These are phyloP conservation scores for Hypoxylon fuscum DNA, from an alignment of 495 filamentous ascomycete species.

Conservation along the genomic window DNA sequence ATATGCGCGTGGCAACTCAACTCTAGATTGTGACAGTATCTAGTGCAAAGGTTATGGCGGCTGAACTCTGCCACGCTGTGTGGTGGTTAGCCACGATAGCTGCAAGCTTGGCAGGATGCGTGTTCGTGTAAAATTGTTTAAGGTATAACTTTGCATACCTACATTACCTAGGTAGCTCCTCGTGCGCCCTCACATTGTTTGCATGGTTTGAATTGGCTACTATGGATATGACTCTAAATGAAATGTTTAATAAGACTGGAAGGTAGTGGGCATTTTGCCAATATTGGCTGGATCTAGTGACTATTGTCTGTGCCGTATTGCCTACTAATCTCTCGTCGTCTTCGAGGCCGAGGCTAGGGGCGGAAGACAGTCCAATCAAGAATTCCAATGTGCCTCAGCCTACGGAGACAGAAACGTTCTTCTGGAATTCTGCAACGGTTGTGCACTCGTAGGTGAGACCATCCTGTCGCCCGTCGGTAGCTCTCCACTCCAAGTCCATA, in stretches of 20 bases:
- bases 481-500: constrained; percentile 3
- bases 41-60: background rate
- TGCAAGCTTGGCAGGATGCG: too few species aligned
- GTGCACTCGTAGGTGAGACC: background rate
- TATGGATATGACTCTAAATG: background rate
- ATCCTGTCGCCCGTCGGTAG: background rate
- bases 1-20: background rate
- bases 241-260: background rate
- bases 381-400: background rate
- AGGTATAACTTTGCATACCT: too few species aligned
- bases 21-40: background rate
- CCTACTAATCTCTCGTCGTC: background rate
- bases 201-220: background rate
- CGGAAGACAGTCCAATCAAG: background rate
- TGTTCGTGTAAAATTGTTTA: too few species aligned
- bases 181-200: background rate
- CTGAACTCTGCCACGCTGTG: background rate
- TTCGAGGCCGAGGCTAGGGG: background rate
- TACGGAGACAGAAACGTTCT: background rate
- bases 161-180: too few species aligned
- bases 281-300: background rate
- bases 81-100: background rate
- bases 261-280: background rate
- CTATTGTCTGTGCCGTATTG: background rate
- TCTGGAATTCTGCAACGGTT: background rate